Conservation (phyloP, 2,329 filamentous ascomycete species). For the Xylaria arbuscula region DNA sequence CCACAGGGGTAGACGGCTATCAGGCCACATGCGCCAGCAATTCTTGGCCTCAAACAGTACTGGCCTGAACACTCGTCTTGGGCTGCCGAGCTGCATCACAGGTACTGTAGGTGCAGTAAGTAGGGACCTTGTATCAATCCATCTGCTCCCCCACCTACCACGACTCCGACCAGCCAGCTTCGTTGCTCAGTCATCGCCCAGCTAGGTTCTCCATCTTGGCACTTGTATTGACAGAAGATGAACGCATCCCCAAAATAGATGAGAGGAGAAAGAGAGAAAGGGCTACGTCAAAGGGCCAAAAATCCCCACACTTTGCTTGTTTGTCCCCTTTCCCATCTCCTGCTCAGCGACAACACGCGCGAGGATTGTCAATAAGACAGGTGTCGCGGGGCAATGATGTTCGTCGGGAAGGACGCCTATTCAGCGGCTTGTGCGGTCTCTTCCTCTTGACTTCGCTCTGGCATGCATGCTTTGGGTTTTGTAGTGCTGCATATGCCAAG, state of each 20-base stretch:
- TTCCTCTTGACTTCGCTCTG: constrained; percentile 16
- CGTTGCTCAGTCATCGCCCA: background rate
- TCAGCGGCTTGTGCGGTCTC: constrained; percentile 27
- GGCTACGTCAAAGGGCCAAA: background rate
- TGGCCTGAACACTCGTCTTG: background rate
- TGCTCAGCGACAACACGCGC: constrained; percentile 1
- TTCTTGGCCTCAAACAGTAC: constrained; percentile 7
- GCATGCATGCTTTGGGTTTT: constrained; percentile 10
- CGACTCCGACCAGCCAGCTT: background rate
- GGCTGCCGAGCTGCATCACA: background rate
- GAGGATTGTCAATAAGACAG: constrained; percentile 15
- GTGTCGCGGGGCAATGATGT: constrained; percentile 15
- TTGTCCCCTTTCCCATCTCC: background rate
- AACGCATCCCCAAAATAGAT: background rate
- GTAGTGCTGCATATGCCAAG: constrained; percentile 29
- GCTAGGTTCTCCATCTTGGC: background rate
- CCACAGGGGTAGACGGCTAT: background rate
- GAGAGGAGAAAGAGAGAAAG: background rate
- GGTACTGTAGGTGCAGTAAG: background rate
- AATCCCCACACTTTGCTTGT: background rate
- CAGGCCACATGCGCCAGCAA: constrained; percentile 6
- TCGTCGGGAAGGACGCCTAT: constrained; percentile 22
- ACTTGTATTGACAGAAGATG: background rate
- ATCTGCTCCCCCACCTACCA: constrained; percentile 10
- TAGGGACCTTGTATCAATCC: background rate